Percentiles rank a stretch among this genome's conserved stretches.
Evolutionary conservation across 2,329 filamentous ascomycete genomes (phyloP).

Genomic region (Ilyonectria mors-panacis): DNA sequence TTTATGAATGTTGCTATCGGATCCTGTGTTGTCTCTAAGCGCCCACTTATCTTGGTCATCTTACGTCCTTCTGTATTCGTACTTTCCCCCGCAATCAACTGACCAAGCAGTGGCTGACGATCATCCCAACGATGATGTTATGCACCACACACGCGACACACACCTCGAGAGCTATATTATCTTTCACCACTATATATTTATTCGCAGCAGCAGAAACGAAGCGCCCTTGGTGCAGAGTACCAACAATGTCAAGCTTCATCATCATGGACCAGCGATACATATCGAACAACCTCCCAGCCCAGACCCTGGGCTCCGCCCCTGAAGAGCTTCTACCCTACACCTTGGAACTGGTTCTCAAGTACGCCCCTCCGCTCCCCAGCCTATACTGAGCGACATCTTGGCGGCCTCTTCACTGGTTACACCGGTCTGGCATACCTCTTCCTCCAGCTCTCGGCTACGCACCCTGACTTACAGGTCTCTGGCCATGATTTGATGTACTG

Average conservation of each 20-base stretch:
- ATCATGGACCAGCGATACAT: slow-evolving; percentile 53
- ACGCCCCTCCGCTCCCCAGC: slow-evolving; percentile 53
- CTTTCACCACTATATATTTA: background rate
- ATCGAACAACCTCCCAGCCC: slow-evolving; percentile 52
- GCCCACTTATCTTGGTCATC: slow-evolving; percentile 8
- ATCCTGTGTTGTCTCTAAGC: background rate
- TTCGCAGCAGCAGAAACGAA: slow-evolving; percentile 16
- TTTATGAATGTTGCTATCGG: background rate
- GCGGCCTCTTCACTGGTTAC: slow-evolving; percentile 68
- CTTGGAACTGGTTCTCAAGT: slow-evolving; percentile 55
- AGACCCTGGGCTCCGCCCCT: slow-evolving; percentile 48
- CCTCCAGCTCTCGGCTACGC: slow-evolving; percentile 60
- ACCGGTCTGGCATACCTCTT: slow-evolving; percentile 71
- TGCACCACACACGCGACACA: slow-evolving; percentile 35
- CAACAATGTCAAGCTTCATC: slow-evolving; percentile 16
- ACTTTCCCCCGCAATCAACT: slow-evolving; percentile 35
- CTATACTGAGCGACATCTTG: slow-evolving; percentile 54
- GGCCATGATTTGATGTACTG: slow-evolving; percentile 61
- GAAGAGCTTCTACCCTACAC: slow-evolving; percentile 51
- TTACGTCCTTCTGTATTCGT: slow-evolving; percentile 37
- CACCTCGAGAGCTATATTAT: slow-evolving; percentile 3
- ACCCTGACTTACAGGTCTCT: slow-evolving; percentile 61
- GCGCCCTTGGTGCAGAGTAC: slow-evolving; percentile 5
- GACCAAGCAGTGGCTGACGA: slow-evolving; percentile 34
- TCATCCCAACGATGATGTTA: slow-evolving; percentile 40